Conservation (phyloP, 441 rosid genomes). For the Eutrema salsugineum region DNA sequence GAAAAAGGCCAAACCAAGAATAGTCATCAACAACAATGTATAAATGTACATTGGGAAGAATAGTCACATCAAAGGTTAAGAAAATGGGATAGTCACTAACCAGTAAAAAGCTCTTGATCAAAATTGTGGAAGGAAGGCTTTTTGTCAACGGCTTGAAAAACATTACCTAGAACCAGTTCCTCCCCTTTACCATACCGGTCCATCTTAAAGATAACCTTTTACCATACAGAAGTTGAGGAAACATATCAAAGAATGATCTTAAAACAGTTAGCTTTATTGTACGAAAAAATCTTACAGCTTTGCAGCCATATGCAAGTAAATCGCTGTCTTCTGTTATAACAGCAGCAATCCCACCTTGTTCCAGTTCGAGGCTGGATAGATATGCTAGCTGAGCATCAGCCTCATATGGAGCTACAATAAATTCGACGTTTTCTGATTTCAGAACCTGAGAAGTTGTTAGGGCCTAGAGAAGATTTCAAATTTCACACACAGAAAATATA, state of each 20-base stretch:
- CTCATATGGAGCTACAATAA: constrained; percentile 89
- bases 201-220: constrained; percentile 78
- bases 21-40: constrained; percentile 13
- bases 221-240: constrained; percentile 9
- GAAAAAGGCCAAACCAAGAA: constrained; percentile 9
- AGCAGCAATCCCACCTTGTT: constrained; percentile 69
- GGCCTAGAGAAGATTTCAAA: background rate
- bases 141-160: constrained; percentile 43
- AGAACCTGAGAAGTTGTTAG: constrained; percentile 48
- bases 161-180: constrained; percentile 57
- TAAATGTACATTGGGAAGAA: background rate
- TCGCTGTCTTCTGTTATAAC: constrained; percentile 94
- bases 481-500: background rate
- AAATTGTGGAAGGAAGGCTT: constrained; percentile 67
- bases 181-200: constrained; percentile 80
- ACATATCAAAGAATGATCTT: constrained; percentile 25
- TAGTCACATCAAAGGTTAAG: background rate
- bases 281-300: constrained; percentile 62
- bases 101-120: constrained; percentile 51
- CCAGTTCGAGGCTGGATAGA: constrained; percentile 57
- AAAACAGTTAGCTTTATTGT: constrained; percentile 7
- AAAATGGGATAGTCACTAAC: constrained; percentile 29
- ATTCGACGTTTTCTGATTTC: constrained; percentile 71
- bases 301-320: constrained; percentile 81
- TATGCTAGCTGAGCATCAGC: constrained; percentile 96